These are phyloP conservation scores for Byssochlamys sp. DNA, from an alignment of 2,329 filamentous ascomycete genomes.

Conservation along the genomic window DNA sequence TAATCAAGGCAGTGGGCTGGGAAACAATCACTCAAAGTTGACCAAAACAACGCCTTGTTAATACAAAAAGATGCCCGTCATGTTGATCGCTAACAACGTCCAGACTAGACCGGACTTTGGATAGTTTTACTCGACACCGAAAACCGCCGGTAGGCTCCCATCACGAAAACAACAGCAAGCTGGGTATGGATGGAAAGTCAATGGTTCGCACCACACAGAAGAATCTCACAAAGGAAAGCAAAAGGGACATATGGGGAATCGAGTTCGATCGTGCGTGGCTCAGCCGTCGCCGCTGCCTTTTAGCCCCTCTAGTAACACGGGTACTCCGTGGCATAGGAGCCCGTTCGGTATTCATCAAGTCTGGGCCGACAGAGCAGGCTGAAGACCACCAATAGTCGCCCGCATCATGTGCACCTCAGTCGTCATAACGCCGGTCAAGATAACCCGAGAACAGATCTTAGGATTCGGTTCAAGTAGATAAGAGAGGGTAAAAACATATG, in stretches of 20 bases:
- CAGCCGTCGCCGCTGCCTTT: not conserved
- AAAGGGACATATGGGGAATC: not conserved
- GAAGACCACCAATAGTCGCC: not conserved
- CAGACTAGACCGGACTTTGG: not conserved
- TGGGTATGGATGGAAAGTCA: not conserved
- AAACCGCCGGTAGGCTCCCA: not conserved
- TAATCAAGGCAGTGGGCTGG: not conserved
- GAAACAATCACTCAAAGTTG: not conserved
- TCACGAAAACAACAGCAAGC: not conserved
- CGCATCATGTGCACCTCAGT: not conserved
- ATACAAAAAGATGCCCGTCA: not conserved
- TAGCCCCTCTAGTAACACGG: not conserved
- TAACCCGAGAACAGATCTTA: not conserved
- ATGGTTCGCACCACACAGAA: not conserved
- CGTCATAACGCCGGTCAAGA: conserved; percentile 1
- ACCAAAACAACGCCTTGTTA: not conserved
- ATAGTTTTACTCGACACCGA: not conserved
- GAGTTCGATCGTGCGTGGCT: not conserved
- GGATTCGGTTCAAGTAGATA: not conserved
- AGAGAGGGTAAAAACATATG: not conserved
- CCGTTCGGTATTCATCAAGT: not conserved
- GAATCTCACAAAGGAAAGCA: not conserved
- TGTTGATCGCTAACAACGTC: not conserved
- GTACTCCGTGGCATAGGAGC: not conserved
- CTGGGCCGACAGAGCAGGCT: not conserved